These are phyloP conservation scores for Stephania yunnanensis DNA, from an alignment of 164 flowering plant species.

Conservation along the genomic window DNA sequence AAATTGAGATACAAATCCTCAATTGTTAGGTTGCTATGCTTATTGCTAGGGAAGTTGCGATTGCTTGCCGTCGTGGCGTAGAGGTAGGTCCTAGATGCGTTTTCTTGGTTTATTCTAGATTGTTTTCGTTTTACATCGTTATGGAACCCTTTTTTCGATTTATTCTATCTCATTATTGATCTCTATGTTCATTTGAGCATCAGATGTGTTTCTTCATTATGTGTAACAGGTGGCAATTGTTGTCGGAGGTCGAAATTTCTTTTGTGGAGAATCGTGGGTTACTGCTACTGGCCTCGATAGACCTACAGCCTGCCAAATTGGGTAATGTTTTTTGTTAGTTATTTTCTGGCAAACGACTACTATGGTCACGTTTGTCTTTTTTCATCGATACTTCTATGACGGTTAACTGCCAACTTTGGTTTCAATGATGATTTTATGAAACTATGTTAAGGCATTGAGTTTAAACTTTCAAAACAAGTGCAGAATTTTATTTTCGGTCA, in stretches of 20 bases:
- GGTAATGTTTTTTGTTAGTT: constrained; percentile 38
- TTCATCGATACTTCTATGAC: neutral
- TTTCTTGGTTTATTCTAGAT: neutral
- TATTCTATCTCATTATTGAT: neutral
- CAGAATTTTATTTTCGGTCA: neutral
- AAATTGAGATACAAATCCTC: constrained; percentile 15
- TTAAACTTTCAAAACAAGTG: neutral
- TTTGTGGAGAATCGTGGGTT: constrained; percentile 90
- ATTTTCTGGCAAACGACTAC: neutral
- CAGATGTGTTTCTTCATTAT: constrained; percentile 8
- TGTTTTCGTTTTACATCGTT: neutral
- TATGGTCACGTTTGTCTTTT: neutral
- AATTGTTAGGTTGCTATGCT: constrained; percentile 59
- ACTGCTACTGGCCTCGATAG: constrained; percentile 76
- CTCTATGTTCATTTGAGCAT: neutral
- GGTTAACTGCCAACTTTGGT: neutral
- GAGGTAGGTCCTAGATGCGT: constrained; percentile 43
- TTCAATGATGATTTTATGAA: neutral
- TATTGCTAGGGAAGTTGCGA: constrained; percentile 82
- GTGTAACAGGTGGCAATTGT: constrained; percentile 77
- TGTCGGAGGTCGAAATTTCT: constrained; percentile 92
- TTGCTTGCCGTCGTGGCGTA: constrained; percentile 71
- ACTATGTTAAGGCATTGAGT: neutral
- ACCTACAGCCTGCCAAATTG: constrained; percentile 79
- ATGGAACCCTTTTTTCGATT: neutral